Evolutionary conservation across 2,329 filamentous ascomycete genomes (phyloP), one percentile per base, ranked within the genome.

Genomic region (Geosmithia flava): DNA sequence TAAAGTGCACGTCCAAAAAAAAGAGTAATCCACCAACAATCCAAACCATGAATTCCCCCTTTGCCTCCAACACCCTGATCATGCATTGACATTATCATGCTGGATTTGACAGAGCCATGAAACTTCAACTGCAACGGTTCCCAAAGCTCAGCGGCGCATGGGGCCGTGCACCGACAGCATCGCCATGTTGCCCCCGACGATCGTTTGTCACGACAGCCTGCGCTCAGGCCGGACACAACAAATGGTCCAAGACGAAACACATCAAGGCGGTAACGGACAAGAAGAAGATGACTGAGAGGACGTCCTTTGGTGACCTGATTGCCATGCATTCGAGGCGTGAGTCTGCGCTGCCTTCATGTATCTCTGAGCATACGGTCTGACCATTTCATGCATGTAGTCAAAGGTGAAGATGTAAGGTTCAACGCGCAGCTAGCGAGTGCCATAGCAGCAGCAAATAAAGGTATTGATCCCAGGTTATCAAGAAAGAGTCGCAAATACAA

Each of bases 231-330:
- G 89, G 89, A 15, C 89, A 95, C 68, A 95, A 84, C 65, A 85
- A 89, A 62, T 98, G 93, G 93, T 89, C 88, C 50, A 95, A 93
- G 59, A 97, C 96, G 68, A 87, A 84, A 61, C 93, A 97, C 65
- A 88, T 93, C 64, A 98, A 98, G 66, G 89, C 84, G 47, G 87
- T 83, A 52, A 85, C 83, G 50, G 93, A 98, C 64, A 76, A 75
- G 50, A 82, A 83, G 56, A 95, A 90, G 66, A 87, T 81, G 65
- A 76, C 75, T 42, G 74, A 83, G 55, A 82, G 89, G 29, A 78
- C 75, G 44, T 64, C 73, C 43, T 76, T 94, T 56, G 75, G 83
- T 20, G 82, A 86, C 55, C 78, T 84, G 51, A 83, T 97, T 49
- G 78, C 82, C 46, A 75, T 83, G 52, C 83, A 82, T 50, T 87